A percentile compares a stretch with the other conserved stretches of the same genome.
Conservation (phyloP, 495 filamentous ascomycete genomes). For the Platismatia glauca region DNA sequence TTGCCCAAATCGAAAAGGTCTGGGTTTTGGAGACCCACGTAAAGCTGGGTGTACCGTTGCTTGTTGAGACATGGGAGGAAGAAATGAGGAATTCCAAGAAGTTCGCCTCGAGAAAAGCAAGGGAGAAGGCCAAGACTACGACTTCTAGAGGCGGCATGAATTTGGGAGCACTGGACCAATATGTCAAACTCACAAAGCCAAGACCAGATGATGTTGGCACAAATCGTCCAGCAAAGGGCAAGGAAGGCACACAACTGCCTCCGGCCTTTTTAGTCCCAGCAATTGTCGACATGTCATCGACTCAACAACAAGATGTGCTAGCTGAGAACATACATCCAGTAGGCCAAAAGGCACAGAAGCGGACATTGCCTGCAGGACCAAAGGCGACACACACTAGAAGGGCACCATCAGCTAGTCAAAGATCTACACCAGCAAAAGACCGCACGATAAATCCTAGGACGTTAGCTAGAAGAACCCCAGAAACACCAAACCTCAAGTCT, state of each 20-base stretch:
- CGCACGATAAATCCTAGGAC: slow-evolving; percentile 21
- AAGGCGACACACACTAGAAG: neutral
- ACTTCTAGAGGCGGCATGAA: neutral
- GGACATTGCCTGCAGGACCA: neutral
- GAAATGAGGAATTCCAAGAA: slow-evolving; percentile 46
- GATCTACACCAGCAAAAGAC: slow-evolving; percentile 1
- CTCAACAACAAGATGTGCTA: neutral
- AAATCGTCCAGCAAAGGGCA: neutral
- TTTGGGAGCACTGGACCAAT: slow-evolving; percentile 19
- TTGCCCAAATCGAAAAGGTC: slow-evolving; percentile 52
- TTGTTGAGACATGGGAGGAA: slow-evolving; percentile 72
- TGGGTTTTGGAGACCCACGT: slow-evolving; percentile 73
- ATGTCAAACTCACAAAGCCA: slow-evolving; percentile 21
- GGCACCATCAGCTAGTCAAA: neutral
- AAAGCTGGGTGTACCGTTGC: slow-evolving; percentile 58
- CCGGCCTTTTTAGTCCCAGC: neutral
- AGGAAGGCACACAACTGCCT: neutral
- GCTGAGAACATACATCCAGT: slow-evolving; percentile 6
- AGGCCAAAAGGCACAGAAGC: slow-evolving; percentile 2
- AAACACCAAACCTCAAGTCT: slow-evolving; percentile 12
- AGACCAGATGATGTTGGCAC: neutral
- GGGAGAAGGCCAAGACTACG: slow-evolving; percentile 21
- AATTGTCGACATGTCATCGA: neutral
- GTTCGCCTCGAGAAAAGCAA: slow-evolving; percentile 24
- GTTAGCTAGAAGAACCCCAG: slow-evolving; percentile 14